phyloP scores from a whole-genome alignment of 495 filamentous ascomycete genomes.

The Penicillium bialowiezense region DNA sequence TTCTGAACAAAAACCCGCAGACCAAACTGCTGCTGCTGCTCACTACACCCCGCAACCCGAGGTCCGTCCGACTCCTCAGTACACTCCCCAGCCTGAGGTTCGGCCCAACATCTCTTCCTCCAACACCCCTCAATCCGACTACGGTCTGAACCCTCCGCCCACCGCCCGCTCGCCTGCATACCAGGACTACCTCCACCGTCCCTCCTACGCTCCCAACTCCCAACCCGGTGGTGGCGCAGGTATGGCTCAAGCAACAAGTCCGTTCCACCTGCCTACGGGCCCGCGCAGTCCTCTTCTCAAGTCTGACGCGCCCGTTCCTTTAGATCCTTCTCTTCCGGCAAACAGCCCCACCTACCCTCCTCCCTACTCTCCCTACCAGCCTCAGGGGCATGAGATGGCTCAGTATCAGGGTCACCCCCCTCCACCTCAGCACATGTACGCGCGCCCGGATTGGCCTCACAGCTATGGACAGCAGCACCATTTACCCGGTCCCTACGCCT shows the following conservation, averaged over 20 bases:
- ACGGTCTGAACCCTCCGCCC: slow-evolving; percentile 69
- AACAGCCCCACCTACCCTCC: slow-evolving; percentile 87
- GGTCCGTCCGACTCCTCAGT: slow-evolving; percentile 45
- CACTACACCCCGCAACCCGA: slow-evolving; percentile 47
- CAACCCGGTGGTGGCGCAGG: slow-evolving; percentile 74
- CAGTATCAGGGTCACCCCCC: slow-evolving; percentile 59
- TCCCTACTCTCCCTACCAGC: slow-evolving; percentile 82
- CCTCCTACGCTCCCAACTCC: slow-evolving; percentile 68
- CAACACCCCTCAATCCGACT: slow-evolving; percentile 85
- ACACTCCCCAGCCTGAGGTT: slow-evolving; percentile 70
- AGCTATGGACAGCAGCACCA: slow-evolving; percentile 66
- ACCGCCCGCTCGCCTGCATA: slow-evolving; percentile 71
- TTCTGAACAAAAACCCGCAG: slow-evolving; percentile 81
- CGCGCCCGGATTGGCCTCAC: slow-evolving; percentile 79
- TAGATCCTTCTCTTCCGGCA: slow-evolving; percentile 97
- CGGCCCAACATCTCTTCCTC: slow-evolving; percentile 65
- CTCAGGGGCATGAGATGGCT: slow-evolving; percentile 75
- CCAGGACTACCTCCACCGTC: slow-evolving; percentile 69
- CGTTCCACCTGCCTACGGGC: slow-evolving; percentile 76
- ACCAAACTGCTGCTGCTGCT: slow-evolving; percentile 74
- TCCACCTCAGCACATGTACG: slow-evolving; percentile 65
- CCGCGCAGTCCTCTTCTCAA: slow-evolving; percentile 65
- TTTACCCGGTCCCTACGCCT: slow-evolving; percentile 60
- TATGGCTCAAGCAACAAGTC: slow-evolving; percentile 98
- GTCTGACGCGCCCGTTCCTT: slow-evolving; percentile 94